A percentile compares a stretch with the other conserved stretches of the same genome.
Conservation (phyloP, 1,284 basidiomycete genomes). For the Dichomitus squalens region DNA sequence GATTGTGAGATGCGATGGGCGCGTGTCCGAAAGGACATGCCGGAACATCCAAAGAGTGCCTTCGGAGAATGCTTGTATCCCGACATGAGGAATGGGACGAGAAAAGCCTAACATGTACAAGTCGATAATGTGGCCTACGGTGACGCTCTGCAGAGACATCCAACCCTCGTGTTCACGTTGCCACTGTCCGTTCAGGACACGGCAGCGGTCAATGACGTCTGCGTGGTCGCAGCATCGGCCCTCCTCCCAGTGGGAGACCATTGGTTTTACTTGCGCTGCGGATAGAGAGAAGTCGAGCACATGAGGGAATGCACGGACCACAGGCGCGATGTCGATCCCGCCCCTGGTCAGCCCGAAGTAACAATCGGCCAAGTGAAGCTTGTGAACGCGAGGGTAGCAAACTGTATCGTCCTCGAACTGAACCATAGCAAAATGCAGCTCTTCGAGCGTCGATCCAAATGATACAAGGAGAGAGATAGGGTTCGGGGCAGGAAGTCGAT, state of each 20-base stretch:
- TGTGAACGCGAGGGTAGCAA: conserved; percentile 1
- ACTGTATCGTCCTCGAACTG: conserved; percentile 1
- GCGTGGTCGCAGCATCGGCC: conserved; percentile 12
- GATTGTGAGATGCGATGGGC: conserved; percentile 5
- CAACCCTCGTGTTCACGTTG: neutral
- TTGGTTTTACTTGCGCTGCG: conserved; percentile 8
- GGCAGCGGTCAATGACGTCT: conserved; percentile 14
- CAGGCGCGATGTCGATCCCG: conserved; percentile 9
- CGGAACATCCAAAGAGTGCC: conserved; percentile 15
- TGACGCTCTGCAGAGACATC: conserved; percentile 1
- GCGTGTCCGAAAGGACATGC: conserved; percentile 8
- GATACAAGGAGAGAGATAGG: conserved; percentile 10
- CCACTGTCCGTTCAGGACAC: conserved; percentile 6
- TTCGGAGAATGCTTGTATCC: conserved; percentile 12
- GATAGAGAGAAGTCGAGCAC: conserved; percentile 5
- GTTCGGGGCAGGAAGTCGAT: neutral
- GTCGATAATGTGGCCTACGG: conserved; percentile 12
- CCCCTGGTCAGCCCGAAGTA: conserved; percentile 10
- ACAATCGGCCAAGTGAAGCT: conserved; percentile 8
- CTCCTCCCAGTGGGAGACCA: conserved; percentile 6
- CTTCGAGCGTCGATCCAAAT: conserved; percentile 7
- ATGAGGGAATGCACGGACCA: conserved; percentile 6
- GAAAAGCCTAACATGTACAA: conserved; percentile 15
- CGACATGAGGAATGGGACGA: conserved; percentile 3
- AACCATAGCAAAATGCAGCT: conserved; percentile 7